Evolutionary conservation across 2,329 filamentous ascomycete species (phyloP), one percentile per base, ranked within the genome.

Genomic region (Ceratocystis ficicola): DNA sequence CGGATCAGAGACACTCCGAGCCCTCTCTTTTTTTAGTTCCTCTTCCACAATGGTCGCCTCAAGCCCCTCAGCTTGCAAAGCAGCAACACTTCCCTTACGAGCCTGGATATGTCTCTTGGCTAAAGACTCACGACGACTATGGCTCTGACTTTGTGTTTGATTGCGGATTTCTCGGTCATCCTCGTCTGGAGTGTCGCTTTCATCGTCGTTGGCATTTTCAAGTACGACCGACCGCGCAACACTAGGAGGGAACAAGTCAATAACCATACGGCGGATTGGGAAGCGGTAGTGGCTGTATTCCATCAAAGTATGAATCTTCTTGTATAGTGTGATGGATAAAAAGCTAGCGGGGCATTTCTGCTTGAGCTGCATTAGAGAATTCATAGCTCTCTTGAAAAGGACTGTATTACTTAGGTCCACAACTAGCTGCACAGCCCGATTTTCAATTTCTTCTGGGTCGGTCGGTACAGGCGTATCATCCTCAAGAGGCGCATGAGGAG

Each of bases 321-420:
- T 86, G 77, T 97, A 97, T 52, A 99, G 82, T 4, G 81, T 80
- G 4, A 87, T 83, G 71, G 88, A 87, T 46, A 83, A 82, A 73
- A 99, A 96, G 0, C 86, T 86, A 0, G 85, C 80, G 0, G 86
- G 85, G 71, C 90, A 88, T 72, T 86, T 88, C 64, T 83, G 78
- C 77, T 89, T 92, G 69, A 96, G 81, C 79, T 92, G 81, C 72
- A 83, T 85, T 65, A 99, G 81, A 74, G 97, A 92, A 22, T 81
- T 84, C 63, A 93, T 86, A 5, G 92, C 89, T 73, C 88, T 88
- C 74, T 95, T 95, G 72, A 91, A 92, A 62, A 96, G 80, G 17
- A 99, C 91, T 67, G 93, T 94, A 73, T 97, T 96, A 66, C 92
- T 90, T 67, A 99, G 81, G 71, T 96, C 92, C 15, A 89, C 85